phyloP scores from a whole-genome alignment of 345 rosid species.

The Arabidopsis arenosa region DNA sequence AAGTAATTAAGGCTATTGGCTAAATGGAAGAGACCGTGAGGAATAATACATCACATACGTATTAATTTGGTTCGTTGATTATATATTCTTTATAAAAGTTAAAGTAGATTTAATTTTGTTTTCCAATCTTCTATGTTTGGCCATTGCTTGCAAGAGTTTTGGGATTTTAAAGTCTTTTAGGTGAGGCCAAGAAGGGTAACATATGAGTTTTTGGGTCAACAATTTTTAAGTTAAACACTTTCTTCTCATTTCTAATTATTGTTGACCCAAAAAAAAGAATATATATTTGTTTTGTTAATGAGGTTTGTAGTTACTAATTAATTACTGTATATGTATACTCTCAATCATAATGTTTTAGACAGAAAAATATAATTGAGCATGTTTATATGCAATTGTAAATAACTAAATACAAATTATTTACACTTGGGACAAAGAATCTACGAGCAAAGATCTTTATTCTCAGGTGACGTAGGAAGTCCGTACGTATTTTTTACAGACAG shows the following conservation, averaged over 20 bases:
- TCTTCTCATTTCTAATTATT: neutral
- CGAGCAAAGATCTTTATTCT: constrained; percentile 15
- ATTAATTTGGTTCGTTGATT: constrained; percentile 10
- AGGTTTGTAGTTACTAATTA: neutral
- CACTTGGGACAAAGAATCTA: constrained; percentile 30
- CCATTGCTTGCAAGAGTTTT: constrained; percentile 25
- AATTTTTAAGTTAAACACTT: neutral
- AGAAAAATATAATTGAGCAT: neutral
- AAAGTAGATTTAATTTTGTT: constrained; percentile 13
- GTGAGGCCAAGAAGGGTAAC: constrained; percentile 18
- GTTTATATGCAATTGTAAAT: neutral
- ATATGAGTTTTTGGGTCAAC: neutral
- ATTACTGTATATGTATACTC: neutral
- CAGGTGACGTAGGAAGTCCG: constrained; percentile 38
- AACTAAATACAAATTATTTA: neutral
- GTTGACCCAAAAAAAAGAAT: neutral
- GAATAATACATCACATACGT: neutral
- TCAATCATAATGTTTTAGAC: neutral
- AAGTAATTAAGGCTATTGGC: neutral
- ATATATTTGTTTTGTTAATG: neutral
- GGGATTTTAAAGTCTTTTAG: constrained; percentile 31
- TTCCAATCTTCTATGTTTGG: constrained; percentile 35
- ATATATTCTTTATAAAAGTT: neutral
- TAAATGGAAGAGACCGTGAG: neutral
- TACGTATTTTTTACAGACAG: constrained; percentile 12